A percentile compares a stretch with the other conserved stretches of the same genome.
Evolutionary conservation across 371 early-diverging fungal species (phyloP).

Genomic region (Mortierella sp.): DNA sequence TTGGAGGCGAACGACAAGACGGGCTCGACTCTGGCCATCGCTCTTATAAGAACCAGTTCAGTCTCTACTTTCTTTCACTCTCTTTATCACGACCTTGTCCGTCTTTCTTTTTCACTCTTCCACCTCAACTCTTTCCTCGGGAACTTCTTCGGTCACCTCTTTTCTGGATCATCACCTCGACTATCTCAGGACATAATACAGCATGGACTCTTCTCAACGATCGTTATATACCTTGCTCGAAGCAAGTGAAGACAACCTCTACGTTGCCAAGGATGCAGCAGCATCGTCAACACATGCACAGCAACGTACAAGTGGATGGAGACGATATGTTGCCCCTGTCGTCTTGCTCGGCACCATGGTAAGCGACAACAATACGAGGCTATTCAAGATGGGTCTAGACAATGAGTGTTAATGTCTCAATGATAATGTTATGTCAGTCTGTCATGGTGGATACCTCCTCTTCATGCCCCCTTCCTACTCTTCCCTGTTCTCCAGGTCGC

Average conservation of each 20-base stretch:
- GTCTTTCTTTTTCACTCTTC: background rate
- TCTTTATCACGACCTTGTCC: background rate
- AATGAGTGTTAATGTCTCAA: background rate
- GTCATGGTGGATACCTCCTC: background rate
- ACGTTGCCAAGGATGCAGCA: background rate
- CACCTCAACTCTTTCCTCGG: background rate
- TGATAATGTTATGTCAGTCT: background rate
- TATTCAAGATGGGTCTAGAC: background rate
- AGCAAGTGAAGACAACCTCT: background rate
- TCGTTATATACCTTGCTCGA: background rate
- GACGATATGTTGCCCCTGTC: constrained; percentile 7
- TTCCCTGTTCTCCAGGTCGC: too few species aligned
- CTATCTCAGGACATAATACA: background rate
- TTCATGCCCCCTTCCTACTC: background rate
- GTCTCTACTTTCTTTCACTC: background rate
- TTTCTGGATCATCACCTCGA: background rate
- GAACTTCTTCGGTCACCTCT: background rate
- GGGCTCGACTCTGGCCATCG: constrained; percentile 1
- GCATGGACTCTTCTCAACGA: background rate
- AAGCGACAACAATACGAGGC: background rate
- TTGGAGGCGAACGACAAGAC: background rate
- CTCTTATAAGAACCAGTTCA: background rate
- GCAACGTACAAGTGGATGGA: background rate
- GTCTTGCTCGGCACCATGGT: constrained; percentile 17
- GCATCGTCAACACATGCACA: background rate